Evolutionary conservation across 2,329 filamentous ascomycete species (phyloP), one percentile per base, ranked within the genome.

Genomic region (Aspergillus sp.): DNA sequence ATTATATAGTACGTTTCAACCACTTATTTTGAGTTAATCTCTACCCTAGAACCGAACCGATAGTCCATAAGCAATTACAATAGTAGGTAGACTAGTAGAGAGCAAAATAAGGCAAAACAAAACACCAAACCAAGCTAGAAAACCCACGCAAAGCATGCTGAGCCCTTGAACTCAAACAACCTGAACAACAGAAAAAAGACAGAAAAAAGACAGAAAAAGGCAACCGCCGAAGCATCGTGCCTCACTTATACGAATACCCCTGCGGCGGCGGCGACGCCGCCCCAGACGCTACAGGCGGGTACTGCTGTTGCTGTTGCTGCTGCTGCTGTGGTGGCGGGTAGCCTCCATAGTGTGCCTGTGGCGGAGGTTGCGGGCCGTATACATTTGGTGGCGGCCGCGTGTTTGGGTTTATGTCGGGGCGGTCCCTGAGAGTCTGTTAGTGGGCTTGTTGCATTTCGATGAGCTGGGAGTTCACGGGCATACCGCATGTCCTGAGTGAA

Each of bases 401-500:
- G 1, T 73, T 68, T 11, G 76, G 76, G 3, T 71, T 78, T 31
- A 78, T 77, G 59, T 78, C 76, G 43, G 75, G 74, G 3, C 76
- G 75, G 52, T 74, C 72, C 47, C 76, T 34, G 11, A 5, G 7
- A 30, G 23, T n/a, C 64, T 30, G 61, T 60, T 59, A 57, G 41
- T 49, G 4, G 6, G 4, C 6, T 7, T 28, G 25, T 28, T 28
- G 25, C 25, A 28, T 7, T 28, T 28, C 25, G 25, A 28, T 28
- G 6, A 28, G 25, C 25, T 28, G 13, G 31, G 19, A 38, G 13
- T 30, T 7, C 25, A n/a, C 28, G 19, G 3, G 52, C 69, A 47
- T 68, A 78, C 76, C 74, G 71, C 31, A 78, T 65, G 56, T 77
- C 76, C 60, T 78, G 76, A 15, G 70, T 74, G 51, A 72, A 77